Percentiles rank a stretch among this genome's conserved stretches.
Conservation (phyloP, 257 asterid genomes). For the Capsicum rhomboideum region DNA sequence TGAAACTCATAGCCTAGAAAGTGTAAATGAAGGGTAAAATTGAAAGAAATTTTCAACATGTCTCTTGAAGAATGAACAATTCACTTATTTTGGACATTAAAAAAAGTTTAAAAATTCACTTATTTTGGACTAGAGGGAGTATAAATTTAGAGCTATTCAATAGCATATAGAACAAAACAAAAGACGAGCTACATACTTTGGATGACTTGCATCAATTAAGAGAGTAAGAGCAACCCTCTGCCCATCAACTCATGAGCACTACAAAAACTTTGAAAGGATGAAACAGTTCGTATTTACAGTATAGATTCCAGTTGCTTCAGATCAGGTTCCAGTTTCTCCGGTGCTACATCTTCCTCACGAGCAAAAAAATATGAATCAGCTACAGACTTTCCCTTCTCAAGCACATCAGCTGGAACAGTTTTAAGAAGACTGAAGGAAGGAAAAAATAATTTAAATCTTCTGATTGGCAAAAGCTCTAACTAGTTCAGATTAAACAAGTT, state of each 20-base stretch:
- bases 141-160: not conserved
- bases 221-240: not conserved
- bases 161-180: not conserved
- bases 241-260: not conserved
- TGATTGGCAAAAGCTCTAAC: not conserved
- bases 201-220: not conserved
- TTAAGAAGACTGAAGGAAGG: constrained; percentile 53
- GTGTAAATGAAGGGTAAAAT: too few species aligned
- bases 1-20: too few species aligned
- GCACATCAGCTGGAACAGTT: constrained; percentile 73
- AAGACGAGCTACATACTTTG: not conserved
- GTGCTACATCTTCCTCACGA: constrained; percentile 27
- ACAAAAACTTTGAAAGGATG: not conserved
- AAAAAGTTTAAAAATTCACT: too few species aligned
- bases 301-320: constrained; percentile 61
- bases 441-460: not conserved
- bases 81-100: too few species aligned
- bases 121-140: too few species aligned
- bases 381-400: constrained; percentile 73
- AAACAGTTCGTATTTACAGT: constrained; percentile 18
- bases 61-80: too few species aligned
- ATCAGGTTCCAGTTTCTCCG: constrained; percentile 44
- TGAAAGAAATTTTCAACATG: too few species aligned
- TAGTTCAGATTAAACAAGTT: not conserved
- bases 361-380: constrained; percentile 58